Base-by-base conservation (phyloP, 2,329 filamentous ascomycete genomes). In the Trichophyton verrucosum region DNA sequence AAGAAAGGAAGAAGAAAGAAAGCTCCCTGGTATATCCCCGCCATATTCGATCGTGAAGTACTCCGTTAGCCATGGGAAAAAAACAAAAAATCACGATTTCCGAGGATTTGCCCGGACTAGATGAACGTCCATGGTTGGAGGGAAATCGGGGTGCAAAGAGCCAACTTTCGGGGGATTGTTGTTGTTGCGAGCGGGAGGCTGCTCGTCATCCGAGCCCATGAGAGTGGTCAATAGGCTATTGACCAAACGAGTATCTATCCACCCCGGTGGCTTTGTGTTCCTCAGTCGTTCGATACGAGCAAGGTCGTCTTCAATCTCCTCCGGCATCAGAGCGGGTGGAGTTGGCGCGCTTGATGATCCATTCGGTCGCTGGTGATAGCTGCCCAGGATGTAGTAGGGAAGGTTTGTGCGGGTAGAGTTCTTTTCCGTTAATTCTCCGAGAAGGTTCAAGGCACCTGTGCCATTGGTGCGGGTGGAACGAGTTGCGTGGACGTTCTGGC, bases 401-500 rank as follows among this genome's bases (percentile, higher is more conserved):
- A 78, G 70, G 30, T 74, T 74, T 6, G 76, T 76, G 2, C 76
- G 74, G 2, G 74, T 74, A 1, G 75, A 75, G 9, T 74, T 72
- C 62, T 78, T 78, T 58, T 78, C 78, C 0, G 81, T 80, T 20
- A 84, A 75, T 63, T 84, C 81, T 11, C 78, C 79, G 46, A 86
- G 75, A 5, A 81, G 78, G 58, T 78, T 81, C 60, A 81, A 75
- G 4, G 78, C 76, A 64, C 80, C 74, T 70, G 81, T 74, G 60
- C 78, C 79, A 60, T 78, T 79, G 4, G 76, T 79, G 51, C 77
- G 75, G 6, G 77, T 79, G 4, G 76, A 82, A 47, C 71, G 81
- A 68, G 76, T 86, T 72, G 71, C 82, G 74, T 80, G 78, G 66
- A 73, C 74, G 49, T 81, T 83, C 61, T 81, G 80, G 60, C 80